These are phyloP conservation scores for Ilyonectria sp. DNA, from an alignment of 2,329 filamentous ascomycete genomes.

Conservation along the genomic window DNA sequence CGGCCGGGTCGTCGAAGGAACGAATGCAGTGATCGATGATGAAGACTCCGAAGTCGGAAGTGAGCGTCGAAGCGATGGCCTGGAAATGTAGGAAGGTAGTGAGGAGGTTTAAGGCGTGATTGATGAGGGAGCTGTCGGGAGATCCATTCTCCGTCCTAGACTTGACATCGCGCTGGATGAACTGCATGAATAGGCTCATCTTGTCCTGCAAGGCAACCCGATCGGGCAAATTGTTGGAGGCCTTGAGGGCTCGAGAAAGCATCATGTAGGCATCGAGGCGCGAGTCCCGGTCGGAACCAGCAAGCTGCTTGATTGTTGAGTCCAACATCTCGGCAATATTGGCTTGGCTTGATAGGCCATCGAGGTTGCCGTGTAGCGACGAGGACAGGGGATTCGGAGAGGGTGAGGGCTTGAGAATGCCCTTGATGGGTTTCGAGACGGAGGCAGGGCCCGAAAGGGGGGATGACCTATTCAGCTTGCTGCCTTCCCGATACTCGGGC, in stretches of 20 bases:
- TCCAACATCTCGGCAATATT: conserved; percentile 87
- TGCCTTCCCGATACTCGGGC: conserved; percentile 60
- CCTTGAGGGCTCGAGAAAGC: conserved; percentile 81
- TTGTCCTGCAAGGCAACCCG: conserved; percentile 80
- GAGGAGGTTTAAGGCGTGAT: conserved; percentile 84
- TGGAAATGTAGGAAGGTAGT: conserved; percentile 83
- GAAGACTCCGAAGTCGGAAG: conserved; percentile 84
- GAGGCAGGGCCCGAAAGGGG: conserved; percentile 59
- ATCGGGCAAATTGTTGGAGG: conserved; percentile 87
- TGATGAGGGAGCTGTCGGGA: conserved; percentile 79
- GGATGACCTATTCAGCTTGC: conserved; percentile 56
- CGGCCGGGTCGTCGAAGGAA: conserved; percentile 76
- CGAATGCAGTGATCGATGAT: conserved; percentile 86
- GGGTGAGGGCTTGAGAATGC: conserved; percentile 83
- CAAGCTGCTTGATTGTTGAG: conserved; percentile 86
- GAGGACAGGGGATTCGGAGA: conserved; percentile 63
- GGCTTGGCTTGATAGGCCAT: conserved; percentile 56
- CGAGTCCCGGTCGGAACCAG: conserved; percentile 78
- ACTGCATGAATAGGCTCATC: conserved; percentile 83
- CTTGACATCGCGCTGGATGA: conserved; percentile 86
- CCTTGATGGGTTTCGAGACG: conserved; percentile 66
- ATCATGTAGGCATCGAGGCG: conserved; percentile 90
- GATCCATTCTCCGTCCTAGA: conserved; percentile 69
- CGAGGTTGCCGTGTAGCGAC: conserved; percentile 59
- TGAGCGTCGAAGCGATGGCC: conserved; percentile 78